Base-by-base conservation (phyloP, 2,329 filamentous ascomycete species). In the Aspergillus brasiliensis region DNA sequence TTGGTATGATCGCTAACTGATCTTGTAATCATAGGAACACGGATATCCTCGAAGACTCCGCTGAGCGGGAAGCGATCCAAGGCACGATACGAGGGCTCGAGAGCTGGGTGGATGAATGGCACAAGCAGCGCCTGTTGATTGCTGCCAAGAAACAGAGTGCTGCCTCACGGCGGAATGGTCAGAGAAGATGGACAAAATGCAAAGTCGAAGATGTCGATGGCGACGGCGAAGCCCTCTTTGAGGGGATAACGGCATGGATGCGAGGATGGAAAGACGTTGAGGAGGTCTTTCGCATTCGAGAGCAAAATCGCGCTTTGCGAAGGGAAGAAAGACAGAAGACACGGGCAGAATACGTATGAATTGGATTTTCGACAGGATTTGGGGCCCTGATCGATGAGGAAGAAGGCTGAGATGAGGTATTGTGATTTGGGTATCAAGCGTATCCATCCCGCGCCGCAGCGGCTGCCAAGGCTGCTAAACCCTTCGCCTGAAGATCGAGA, bases 221-320 rank as follows among this genome's bases (percentile, higher is more conserved):
- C 8, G 71, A 73, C 40, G 62, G 62, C 17, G 72, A 75, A 51
- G 62, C 65, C 15, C 65, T 76, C 19, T 56, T 77, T 31, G 77
- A 80, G 17, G 78, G 78, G 4, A 70, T 80, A 13, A 71, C 64
- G 21, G 75, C 75, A 17, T 80, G 78, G 78, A 74, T 79, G 69
- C 70, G 76, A 21, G 78, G 77, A 8, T 79, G 78, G 73, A 73
- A 71, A 44, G 77, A 80, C 62, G 69, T 77, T 13, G 75, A 79
- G 61, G 77, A 79, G 60, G 77, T 71, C 27, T 73, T 77, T 53
- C 58, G 61, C 31, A 62, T 65, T 27, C 61, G 87, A 82, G 65
- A 86, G 85, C 80, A 87, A 44, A 83, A 85, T 59, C 84, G 90
- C 62, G 83, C 85, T 69, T 79, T 88, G 62, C 85, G 67, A 58